Conservation (phyloP, 2,329 filamentous ascomycete genomes). For the Trichoderma sp. region DNA sequence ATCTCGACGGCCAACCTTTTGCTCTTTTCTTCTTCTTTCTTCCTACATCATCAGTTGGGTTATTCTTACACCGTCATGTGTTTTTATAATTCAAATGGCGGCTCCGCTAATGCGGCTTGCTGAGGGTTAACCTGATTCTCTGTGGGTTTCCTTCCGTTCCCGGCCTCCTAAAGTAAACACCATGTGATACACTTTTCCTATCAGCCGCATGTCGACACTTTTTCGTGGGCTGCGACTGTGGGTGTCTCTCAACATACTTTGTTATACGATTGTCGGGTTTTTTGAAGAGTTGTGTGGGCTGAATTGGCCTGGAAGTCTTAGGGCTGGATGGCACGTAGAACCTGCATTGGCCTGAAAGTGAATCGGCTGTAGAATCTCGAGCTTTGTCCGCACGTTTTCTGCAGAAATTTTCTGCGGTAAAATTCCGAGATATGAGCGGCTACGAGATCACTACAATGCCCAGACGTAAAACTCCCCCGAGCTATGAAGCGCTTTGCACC, state of each 20-base stretch:
- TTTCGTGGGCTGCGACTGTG: conserved; percentile 53
- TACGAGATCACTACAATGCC: too few species aligned
- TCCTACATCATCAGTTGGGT: conserved; percentile 50
- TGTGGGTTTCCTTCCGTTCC: conserved; percentile 59
- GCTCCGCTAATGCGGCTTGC: conserved; percentile 58
- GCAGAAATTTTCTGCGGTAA: not conserved
- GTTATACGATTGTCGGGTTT: not conserved
- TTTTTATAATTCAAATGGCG: conserved; percentile 50
- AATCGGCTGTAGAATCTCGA: not conserved
- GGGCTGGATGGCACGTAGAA: not conserved
- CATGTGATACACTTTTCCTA: conserved; percentile 50
- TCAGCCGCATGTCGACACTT: conserved; percentile 45
- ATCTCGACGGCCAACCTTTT: conserved; percentile 21
- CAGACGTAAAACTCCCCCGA: not conserved
- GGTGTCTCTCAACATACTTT: conserved; percentile 38
- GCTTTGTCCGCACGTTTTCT: not conserved
- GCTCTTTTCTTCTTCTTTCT: conserved; percentile 38
- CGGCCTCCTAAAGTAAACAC: conserved; percentile 52
- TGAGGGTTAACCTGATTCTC: conserved; percentile 52
- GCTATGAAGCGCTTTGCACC: too few species aligned
- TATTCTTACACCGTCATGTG: conserved; percentile 56
- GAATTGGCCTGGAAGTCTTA: too few species aligned
- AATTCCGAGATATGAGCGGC: too few species aligned
- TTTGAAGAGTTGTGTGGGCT: not conserved
- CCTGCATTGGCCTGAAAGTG: too few species aligned